These are phyloP conservation scores for Aciculosporium take DNA, from an alignment of 2,329 filamentous ascomycete species.

Conservation along the genomic window DNA sequence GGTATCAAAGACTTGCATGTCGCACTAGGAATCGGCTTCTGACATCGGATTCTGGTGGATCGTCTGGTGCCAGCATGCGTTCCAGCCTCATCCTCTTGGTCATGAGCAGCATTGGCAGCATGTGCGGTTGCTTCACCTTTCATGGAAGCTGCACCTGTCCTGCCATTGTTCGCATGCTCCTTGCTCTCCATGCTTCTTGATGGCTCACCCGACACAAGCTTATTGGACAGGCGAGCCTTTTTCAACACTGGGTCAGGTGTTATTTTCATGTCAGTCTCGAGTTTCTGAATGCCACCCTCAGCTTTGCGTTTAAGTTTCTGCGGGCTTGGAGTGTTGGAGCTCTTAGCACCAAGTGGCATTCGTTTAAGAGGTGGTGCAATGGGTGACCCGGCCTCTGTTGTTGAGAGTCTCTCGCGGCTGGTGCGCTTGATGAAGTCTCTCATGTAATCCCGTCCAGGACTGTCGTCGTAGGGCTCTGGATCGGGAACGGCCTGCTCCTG, in stretches of 20 bases:
- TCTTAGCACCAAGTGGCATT: slow-evolving; percentile 19
- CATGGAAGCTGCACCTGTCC: not conserved
- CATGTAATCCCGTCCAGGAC: slow-evolving; percentile 21
- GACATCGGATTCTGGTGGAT: slow-evolving; percentile 19
- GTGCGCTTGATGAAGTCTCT: slow-evolving; percentile 22
- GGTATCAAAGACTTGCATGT: slow-evolving; percentile 20
- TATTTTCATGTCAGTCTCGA: slow-evolving; percentile 12
- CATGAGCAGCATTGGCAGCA: not conserved
- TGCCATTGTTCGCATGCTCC: not conserved
- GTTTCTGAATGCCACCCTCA: slow-evolving; percentile 10
- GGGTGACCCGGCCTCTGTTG: slow-evolving; percentile 19
- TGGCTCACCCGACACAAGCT: slow-evolving; percentile 3
- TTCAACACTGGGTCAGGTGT: slow-evolving; percentile 12
- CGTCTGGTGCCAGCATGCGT: slow-evolving; percentile 14
- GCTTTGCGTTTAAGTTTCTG: slow-evolving; percentile 20
- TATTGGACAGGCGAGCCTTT: slow-evolving; percentile 11
- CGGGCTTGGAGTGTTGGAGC: slow-evolving; percentile 22
- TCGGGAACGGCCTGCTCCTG: not conserved
- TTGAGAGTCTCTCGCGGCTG: slow-evolving; percentile 14
- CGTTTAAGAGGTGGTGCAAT: slow-evolving; percentile 14
- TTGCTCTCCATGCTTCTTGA: not conserved
- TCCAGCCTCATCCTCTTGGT: slow-evolving; percentile 8
- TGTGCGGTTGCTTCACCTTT: not conserved
- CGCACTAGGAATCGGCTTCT: slow-evolving; percentile 5
- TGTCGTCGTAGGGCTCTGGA: slow-evolving; percentile 14